phyloP scores from a whole-genome alignment of 1,284 basidiomycete species.

The Fistulina hepatica region DNA sequence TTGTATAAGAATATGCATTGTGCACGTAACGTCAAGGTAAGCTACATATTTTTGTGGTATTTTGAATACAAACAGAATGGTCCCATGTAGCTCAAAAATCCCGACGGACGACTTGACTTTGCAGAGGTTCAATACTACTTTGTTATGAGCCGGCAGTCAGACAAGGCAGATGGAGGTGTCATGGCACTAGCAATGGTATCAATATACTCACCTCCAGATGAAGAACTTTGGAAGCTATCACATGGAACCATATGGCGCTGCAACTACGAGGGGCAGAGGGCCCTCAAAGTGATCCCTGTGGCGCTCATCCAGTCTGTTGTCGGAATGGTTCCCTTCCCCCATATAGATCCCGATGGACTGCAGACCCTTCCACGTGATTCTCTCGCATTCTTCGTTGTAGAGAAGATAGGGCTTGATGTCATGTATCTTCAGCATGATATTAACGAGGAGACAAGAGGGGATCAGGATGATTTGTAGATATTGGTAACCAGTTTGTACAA shows the following conservation, averaged over 20 bases:
- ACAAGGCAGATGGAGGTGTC: neutral
- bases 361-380: neutral
- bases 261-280: neutral
- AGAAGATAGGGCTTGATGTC: conserved; percentile 7
- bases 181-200: conserved; percentile 3
- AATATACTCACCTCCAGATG: conserved; percentile 2
- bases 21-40: conserved; percentile 21
- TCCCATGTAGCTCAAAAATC: neutral
- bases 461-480: no score
- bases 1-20: conserved; percentile 15
- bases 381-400: conserved; percentile 3
- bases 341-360: no score
- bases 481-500: no score
- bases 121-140: conserved; percentile 20
- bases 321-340: conserved; percentile 8
- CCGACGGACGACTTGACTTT: conserved; percentile 8
- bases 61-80: neutral
- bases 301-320: conserved; percentile 4
- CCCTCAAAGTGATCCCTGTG: conserved; percentile 2
- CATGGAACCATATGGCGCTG: conserved; percentile 1
- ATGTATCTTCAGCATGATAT: no score
- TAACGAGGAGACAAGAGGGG: no score
- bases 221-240: conserved; percentile 1
- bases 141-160: no score
- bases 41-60: conserved; percentile 6